Conservation (phyloP, 352 stramenopile species). For the Nothophytophthora sp. region DNA sequence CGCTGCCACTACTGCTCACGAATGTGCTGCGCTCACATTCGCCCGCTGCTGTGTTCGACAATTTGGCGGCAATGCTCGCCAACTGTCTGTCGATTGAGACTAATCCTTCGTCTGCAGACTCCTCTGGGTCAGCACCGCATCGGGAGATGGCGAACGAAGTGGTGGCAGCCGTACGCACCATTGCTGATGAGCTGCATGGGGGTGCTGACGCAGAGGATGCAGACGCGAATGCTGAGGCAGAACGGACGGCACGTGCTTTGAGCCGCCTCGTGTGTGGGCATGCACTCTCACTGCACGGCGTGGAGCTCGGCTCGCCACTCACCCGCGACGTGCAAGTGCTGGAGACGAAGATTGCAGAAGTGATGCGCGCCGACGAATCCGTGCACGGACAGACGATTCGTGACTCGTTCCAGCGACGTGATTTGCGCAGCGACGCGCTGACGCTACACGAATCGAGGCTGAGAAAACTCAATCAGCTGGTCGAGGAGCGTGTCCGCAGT, state of each 20-base stretch:
- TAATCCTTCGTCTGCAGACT: conserved; percentile 17
- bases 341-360: conserved; percentile 44
- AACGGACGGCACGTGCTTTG: conserved; percentile 39
- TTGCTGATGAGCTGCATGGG: conserved; percentile 21
- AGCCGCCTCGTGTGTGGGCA: conserved; percentile 55
- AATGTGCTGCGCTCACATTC: conserved; percentile 58
- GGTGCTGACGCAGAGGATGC: conserved; percentile 19
- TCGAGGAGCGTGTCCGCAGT: conserved; percentile 36
- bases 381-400: conserved; percentile 74
- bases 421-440: conserved; percentile 74
- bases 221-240: conserved; percentile 30
- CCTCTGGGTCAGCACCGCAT: conserved; percentile 13
- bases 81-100: conserved; percentile 63
- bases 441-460: conserved; percentile 48
- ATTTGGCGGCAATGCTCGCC: conserved; percentile 51
- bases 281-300: conserved; percentile 46
- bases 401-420: conserved; percentile 74
- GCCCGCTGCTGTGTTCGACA: conserved; percentile 43
- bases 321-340: conserved; percentile 54
- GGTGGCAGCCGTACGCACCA: conserved; percentile 36
- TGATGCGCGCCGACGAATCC: conserved; percentile 44
- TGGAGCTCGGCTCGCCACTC: conserved; percentile 37
- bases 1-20: conserved; percentile 55
- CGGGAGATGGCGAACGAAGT: conserved; percentile 46
- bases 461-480: conserved; percentile 38